Conservation (phyloP, 345 rosid genomes). For the Arabis hirsuta region DNA sequence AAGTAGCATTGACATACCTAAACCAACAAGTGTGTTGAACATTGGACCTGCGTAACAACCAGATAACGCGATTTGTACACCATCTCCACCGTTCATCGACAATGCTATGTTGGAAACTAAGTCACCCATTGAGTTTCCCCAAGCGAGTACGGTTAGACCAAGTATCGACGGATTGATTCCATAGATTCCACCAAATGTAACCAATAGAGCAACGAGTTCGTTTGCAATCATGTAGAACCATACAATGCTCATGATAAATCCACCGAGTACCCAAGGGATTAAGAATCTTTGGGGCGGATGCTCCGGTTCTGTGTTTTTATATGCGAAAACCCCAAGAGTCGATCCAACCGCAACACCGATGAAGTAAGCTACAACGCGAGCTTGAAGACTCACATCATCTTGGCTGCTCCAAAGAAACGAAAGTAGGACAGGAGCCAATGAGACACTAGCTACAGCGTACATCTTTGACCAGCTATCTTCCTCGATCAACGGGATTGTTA, state of each 20-base stretch:
- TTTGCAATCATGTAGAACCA: slow-evolving; percentile 99
- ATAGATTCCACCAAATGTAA: slow-evolving; percentile 69
- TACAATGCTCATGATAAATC: slow-evolving; percentile 87
- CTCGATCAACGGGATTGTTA: slow-evolving; percentile 78
- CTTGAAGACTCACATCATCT: slow-evolving; percentile 47
- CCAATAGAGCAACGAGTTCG: slow-evolving; percentile 86
- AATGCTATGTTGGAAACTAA: slow-evolving; percentile 79
- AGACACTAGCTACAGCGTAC: slow-evolving; percentile 78
- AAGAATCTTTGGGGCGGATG: slow-evolving; percentile 74
- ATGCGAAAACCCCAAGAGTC: slow-evolving; percentile 61
- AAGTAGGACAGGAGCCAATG: slow-evolving; percentile 72
- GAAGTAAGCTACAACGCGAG: slow-evolving; percentile 48
- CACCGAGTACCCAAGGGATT: slow-evolving; percentile 85
- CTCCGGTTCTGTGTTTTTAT: slow-evolving; percentile 51
- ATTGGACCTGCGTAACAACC: slow-evolving; percentile 99
- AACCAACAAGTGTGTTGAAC: slow-evolving; percentile 90
- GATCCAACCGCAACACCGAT: slow-evolving; percentile 58
- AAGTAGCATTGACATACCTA: slow-evolving; percentile 78
- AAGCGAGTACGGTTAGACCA: slow-evolving; percentile 84
- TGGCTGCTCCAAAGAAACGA: slow-evolving; percentile 69
- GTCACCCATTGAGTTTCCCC: slow-evolving; percentile 99
- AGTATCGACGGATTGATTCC: slow-evolving; percentile 85
- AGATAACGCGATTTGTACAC: slow-evolving; percentile 83
- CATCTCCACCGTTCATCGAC: slow-evolving; percentile 78
- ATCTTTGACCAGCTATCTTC: slow-evolving; percentile 83